Base-by-base conservation (phyloP, 2,329 filamentous ascomycete species). In the Apiospora marii region DNA sequence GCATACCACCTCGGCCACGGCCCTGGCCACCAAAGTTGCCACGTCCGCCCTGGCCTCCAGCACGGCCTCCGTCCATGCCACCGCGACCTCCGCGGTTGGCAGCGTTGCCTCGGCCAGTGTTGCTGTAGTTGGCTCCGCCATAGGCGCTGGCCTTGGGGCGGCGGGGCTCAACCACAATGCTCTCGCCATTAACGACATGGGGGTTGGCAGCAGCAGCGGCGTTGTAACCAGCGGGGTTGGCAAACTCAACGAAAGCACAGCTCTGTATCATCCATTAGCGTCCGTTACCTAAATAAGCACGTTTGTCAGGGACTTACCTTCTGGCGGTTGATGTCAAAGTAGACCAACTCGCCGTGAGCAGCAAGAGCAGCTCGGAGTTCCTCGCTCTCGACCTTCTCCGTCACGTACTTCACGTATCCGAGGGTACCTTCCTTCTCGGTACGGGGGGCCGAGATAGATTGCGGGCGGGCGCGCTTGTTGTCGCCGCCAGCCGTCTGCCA, bases 241-340 rank as follows among this genome's bases (percentile, higher is more conserved):
- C 93, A 83, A 96, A 99, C 83, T 99, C 96, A 73, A 98, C 94
- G 81, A 98, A 98, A 37, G 96, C 96, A 80, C 95, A 98, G 88
- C 96, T 98, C 96, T 97, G 80, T 41, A 53, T 24, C 61, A 14
- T 44, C 43, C 71, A 73, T 82, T 76, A 82, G 80, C 24, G 43
- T 16, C 7, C 19, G 27, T 58, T 16, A 69, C 16, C 37, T 19
- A 43, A 70, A 70, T 10, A 4, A 22, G 34, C 34, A n/a, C 19
- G 22, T 64, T 41, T 64, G n/a, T n/a, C 16, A 8, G 16, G 37
- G 44, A 81, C 84, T 74, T 83, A 98, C 95, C 93, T 98, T 98
- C 79, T 89, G 85, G 74, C 93, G 91, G 84, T 93, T 95, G 78
- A 96, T 89, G 72, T 95, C 93, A 75, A 95, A 94, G 79, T 92